These are phyloP conservation scores for Hypoxylon sp. DNA, from an alignment of 2,329 filamentous ascomycete genomes.

Conservation along the genomic window DNA sequence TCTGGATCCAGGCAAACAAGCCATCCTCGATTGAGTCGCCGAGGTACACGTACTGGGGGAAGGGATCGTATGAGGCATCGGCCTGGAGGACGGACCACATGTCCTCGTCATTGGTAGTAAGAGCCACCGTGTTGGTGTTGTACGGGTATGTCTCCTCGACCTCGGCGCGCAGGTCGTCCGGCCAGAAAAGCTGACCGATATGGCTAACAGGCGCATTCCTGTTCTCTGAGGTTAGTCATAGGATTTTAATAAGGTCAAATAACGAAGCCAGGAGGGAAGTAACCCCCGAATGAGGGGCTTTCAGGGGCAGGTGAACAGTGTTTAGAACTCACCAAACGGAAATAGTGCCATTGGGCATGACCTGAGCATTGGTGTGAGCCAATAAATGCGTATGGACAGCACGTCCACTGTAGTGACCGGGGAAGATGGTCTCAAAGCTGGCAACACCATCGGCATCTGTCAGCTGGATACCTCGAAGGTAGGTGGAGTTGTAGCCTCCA, in stretches of 20 bases:
- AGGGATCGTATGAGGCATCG: constrained; percentile 59
- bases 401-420: constrained; percentile 59
- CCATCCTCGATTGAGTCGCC: constrained; percentile 64
- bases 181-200: constrained; percentile 55
- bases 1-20: constrained; percentile 64
- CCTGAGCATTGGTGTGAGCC: constrained; percentile 50
- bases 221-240: constrained; percentile 1
- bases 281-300: background rate
- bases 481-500: constrained; percentile 59
- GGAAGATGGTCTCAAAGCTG: constrained; percentile 63
- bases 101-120: constrained; percentile 54
- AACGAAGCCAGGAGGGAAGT: background rate
- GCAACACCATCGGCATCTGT: constrained; percentile 64
- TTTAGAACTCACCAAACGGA: constrained; percentile 45
- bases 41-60: constrained; percentile 67
- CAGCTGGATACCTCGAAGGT: constrained; percentile 64
- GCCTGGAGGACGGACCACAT: constrained; percentile 53
- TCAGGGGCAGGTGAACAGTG: background rate
- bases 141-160: constrained; percentile 53
- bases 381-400: constrained; percentile 61
- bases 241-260: background rate
- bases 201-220: constrained; percentile 51
- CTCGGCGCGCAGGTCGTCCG: constrained; percentile 51
- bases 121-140: constrained; percentile 49
- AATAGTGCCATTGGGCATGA: constrained; percentile 53